A percentile compares a stretch with the other conserved stretches of the same genome.
Evolutionary conservation across 441 rosid species (phyloP).

Genomic region (Aleurites moluccanus): DNA sequence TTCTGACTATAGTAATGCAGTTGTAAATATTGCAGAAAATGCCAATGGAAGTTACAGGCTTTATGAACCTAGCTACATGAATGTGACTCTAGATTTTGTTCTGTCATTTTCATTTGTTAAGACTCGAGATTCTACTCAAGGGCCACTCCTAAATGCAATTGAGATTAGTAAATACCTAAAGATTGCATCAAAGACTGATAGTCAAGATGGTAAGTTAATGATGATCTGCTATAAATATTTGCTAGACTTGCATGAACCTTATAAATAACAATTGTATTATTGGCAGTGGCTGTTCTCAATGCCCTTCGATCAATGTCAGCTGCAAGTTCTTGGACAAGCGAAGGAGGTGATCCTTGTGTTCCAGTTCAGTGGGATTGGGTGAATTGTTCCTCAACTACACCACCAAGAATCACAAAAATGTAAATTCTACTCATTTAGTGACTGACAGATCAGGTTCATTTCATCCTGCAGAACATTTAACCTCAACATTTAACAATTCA

Average conservation of each 20-base stretch:
- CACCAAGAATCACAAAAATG: conserved; percentile 91
- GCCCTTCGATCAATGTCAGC: conserved; percentile 50
- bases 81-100: conserved; percentile 68
- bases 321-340: conserved; percentile 54
- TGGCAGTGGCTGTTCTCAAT: too few species aligned
- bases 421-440: too few species aligned
- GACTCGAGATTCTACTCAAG: conserved; percentile 78
- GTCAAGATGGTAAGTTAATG: conserved; percentile 55
- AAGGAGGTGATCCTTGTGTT: conserved; percentile 92
- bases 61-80: conserved; percentile 98
- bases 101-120: conserved; percentile 69
- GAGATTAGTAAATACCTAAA: conserved; percentile 83
- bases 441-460: too few species aligned
- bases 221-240: too few species aligned
- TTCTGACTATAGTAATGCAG: conserved; percentile 82
- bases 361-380: conserved; percentile 86
- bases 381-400: conserved; percentile 60
- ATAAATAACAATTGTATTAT: too few species aligned
- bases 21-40: conserved; percentile 92
- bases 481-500: too few species aligned
- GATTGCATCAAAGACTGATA: conserved; percentile 60
- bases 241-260: too few species aligned
- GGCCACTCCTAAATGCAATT: conserved; percentile 85
- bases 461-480: too few species aligned
- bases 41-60: conserved; percentile 88